phyloP scores from a whole-genome alignment of 148 eudicot species.

The Cornus kousa region DNA sequence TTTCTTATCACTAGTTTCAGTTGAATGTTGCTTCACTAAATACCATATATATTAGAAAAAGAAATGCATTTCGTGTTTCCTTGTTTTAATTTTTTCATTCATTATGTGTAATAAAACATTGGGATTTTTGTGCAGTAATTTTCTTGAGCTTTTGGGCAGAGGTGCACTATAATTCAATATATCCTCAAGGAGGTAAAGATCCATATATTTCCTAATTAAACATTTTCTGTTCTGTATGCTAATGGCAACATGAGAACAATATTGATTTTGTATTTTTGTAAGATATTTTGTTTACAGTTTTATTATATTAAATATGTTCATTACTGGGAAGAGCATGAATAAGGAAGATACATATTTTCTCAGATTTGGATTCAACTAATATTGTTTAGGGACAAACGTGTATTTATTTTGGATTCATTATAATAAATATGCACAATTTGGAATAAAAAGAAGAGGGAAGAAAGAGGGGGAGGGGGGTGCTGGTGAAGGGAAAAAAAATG shows the following conservation, averaged over 20 bases:
- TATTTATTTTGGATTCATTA: not conserved
- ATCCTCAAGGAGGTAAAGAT: conserved; percentile 72
- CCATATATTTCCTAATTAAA: not conserved
- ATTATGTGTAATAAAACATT: not conserved
- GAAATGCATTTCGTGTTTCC: not conserved
- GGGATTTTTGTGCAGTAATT: conserved; percentile 45
- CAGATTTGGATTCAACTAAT: not conserved
- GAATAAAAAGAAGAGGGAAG: not conserved
- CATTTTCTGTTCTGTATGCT: not conserved
- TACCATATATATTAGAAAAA: not conserved
- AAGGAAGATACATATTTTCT: not conserved
- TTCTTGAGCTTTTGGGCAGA: conserved; percentile 90
- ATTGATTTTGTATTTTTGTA: not conserved
- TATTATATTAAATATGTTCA: no score
- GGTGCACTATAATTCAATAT: conserved; percentile 91
- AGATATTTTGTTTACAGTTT: not conserved
- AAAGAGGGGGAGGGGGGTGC: no score
- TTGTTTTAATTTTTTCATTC: not conserved
- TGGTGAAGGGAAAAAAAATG: no score
- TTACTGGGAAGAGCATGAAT: no score
- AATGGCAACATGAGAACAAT: not conserved
- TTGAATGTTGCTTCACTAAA: not conserved
- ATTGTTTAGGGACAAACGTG: not conserved
- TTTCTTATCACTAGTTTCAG: not conserved
- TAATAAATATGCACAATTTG: not conserved